Percentiles rank a stretch among this genome's conserved stretches.
Evolutionary conservation across 2,329 filamentous ascomycete species (phyloP).

Genomic region (Beauveria sp.): DNA sequence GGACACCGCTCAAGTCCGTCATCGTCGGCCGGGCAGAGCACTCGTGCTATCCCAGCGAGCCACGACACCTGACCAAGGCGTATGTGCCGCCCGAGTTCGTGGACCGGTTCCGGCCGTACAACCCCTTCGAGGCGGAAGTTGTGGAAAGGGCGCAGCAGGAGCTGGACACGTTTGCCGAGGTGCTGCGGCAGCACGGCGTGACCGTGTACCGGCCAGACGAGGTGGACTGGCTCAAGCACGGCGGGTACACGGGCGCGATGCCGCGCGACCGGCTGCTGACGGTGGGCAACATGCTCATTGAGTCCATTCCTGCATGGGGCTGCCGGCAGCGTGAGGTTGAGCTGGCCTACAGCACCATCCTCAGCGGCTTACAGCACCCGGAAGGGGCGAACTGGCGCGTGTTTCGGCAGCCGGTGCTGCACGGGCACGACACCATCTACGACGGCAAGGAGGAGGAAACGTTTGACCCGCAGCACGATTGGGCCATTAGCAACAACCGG

Average conservation of each 20-base stretch:
- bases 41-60: conserved; percentile 19
- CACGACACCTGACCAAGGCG: conserved; percentile 16
- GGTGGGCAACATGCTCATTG: conserved; percentile 24
- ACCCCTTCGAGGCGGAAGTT: conserved; percentile 17
- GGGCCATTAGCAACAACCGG: conserved; percentile 5
- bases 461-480: background rate
- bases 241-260: conserved; percentile 26
- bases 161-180: conserved; percentile 18
- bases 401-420: background rate
- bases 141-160: conserved; percentile 17
- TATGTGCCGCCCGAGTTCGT: conserved; percentile 14
- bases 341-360: conserved; percentile 13
- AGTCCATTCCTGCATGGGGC: conserved; percentile 23
- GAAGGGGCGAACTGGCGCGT: background rate
- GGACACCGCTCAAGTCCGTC: conserved; percentile 20
- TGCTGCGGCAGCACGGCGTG: conserved; percentile 17
- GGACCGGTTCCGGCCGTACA: conserved; percentile 15
- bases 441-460: background rate
- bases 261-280: conserved; percentile 25
- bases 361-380: background rate
- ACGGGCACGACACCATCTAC: background rate
- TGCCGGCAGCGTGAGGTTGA: conserved; percentile 20
- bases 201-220: conserved; percentile 18
- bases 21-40: conserved; percentile 21
- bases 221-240: conserved; percentile 18